phyloP scores from a whole-genome alignment of 1,284 basidiomycete species.

The Rhodotorula sp. region DNA sequence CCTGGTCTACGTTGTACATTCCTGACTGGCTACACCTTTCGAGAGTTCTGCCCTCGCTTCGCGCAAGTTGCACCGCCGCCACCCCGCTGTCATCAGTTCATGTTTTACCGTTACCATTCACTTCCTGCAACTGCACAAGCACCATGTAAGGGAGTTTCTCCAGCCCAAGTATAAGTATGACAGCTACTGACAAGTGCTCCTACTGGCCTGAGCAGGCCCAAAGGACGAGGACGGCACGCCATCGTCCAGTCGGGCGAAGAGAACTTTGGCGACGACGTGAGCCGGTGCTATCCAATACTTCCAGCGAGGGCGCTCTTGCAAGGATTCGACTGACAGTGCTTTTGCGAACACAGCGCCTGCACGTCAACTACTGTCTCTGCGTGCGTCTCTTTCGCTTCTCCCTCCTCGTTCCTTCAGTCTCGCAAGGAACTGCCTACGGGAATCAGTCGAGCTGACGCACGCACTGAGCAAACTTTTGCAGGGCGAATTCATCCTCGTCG shows the following conservation, averaged over 20 bases:
- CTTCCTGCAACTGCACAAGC: background rate
- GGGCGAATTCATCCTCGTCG: constrained; percentile 35
- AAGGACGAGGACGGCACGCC: constrained; percentile 5
- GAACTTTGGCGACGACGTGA: background rate
- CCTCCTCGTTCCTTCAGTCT: background rate
- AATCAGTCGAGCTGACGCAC: background rate
- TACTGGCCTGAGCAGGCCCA: background rate
- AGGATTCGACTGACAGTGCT: background rate
- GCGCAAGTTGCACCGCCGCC: background rate
- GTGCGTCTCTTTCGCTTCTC: constrained; percentile 2
- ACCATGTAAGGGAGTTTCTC: background rate
- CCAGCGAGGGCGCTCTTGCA: no score
- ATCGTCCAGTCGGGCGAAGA: constrained; percentile 1
- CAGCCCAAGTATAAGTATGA: no score
- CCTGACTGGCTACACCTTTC: background rate
- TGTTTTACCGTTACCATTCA: background rate
- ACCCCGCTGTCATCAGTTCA: background rate
- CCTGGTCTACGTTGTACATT: background rate
- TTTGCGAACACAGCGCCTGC: constrained; percentile 3
- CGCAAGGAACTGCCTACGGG: background rate
- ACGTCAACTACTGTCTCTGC: constrained; percentile 34
- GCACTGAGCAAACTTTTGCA: background rate
- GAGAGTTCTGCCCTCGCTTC: background rate
- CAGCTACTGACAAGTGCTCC: no score
- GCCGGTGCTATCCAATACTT: no score